Evolutionary conservation across 768 basidiomycete genomes (phyloP).

Genomic region (Lyophyllum semitale): DNA sequence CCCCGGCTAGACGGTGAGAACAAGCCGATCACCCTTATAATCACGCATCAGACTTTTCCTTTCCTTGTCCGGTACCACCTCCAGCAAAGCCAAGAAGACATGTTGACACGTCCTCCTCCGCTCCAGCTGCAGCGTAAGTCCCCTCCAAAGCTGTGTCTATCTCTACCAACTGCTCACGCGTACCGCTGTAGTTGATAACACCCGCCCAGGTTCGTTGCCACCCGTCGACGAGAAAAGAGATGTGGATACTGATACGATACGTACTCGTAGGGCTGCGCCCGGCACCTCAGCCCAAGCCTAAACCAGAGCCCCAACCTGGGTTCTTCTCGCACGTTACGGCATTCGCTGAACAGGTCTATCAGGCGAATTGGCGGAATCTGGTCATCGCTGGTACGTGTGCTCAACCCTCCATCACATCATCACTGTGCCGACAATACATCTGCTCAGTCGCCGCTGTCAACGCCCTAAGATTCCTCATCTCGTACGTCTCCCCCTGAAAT

Average conservation of each 20-base stretch:
- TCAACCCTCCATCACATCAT: background rate
- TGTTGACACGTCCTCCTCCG: slow-evolving; percentile 41
- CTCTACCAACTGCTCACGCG: background rate
- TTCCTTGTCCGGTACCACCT: slow-evolving; percentile 44
- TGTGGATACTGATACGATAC: background rate
- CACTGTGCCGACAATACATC: background rate
- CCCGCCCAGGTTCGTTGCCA: slow-evolving; percentile 19
- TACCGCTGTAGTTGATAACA: slow-evolving; percentile 34
- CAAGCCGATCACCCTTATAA: background rate
- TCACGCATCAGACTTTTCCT: slow-evolving; percentile 9
- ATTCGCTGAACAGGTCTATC: slow-evolving; percentile 38
- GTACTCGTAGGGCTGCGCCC: slow-evolving; percentile 7
- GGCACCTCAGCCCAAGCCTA: background rate
- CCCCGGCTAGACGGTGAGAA: too few species aligned
- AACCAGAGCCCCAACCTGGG: slow-evolving; percentile 3
- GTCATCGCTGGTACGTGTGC: slow-evolving; percentile 36
- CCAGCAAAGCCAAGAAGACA: slow-evolving; percentile 30
- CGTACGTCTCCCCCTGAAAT: slow-evolving; percentile 25
- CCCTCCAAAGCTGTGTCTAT: background rate
- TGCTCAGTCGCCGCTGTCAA: slow-evolving; percentile 39
- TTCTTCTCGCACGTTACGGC: slow-evolving; percentile 23
- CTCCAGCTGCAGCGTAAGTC: slow-evolving; percentile 42
- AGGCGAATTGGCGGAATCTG: slow-evolving; percentile 41
- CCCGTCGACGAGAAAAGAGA: background rate
- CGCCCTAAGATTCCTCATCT: slow-evolving; percentile 36